Percentiles rank a stretch among this genome's conserved stretches.
phyloP scores from a whole-genome alignment of 1,284 basidiomycete species.

The Melampsora abietis-canadensis region DNA sequence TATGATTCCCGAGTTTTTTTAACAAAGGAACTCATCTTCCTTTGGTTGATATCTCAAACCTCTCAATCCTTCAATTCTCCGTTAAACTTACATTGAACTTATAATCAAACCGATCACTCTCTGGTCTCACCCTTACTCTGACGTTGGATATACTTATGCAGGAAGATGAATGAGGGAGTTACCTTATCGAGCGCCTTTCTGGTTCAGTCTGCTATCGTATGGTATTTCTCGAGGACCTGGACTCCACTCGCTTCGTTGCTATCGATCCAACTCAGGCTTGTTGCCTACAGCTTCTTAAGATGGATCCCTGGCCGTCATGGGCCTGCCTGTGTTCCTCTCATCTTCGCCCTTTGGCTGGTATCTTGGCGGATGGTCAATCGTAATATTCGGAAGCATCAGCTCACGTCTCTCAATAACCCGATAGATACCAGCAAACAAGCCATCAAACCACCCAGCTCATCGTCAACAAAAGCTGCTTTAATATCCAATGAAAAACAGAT shows the following conservation, averaged over 20 bases:
- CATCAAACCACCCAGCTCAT: neutral
- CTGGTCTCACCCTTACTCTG: no score
- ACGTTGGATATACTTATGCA: neutral
- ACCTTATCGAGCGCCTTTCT: conserved; percentile 9
- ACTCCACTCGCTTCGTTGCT: conserved; percentile 16
- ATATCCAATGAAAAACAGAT: no score
- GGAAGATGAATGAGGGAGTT: conserved; percentile 10
- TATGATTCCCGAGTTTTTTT: no score
- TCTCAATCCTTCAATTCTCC: no score
- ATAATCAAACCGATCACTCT: no score
- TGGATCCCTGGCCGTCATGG: conserved; percentile 27
- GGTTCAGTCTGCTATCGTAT: conserved; percentile 10
- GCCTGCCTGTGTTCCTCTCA: neutral
- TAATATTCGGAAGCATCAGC: neutral
- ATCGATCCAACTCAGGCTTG: conserved; percentile 29
- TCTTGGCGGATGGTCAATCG: conserved; percentile 6
- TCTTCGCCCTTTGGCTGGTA: conserved; percentile 16
- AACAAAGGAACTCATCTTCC: no score
- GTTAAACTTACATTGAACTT: no score
- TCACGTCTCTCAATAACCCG: neutral
- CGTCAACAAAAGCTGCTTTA: no score
- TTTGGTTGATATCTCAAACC: no score
- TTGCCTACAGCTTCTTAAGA: conserved; percentile 32
- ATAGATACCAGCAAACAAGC: neutral
- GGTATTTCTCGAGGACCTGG: conserved; percentile 16